Evolutionary conservation across 192 early-diverging fungal genomes (phyloP).

Genomic region (Neocallimastix lanati): DNA sequence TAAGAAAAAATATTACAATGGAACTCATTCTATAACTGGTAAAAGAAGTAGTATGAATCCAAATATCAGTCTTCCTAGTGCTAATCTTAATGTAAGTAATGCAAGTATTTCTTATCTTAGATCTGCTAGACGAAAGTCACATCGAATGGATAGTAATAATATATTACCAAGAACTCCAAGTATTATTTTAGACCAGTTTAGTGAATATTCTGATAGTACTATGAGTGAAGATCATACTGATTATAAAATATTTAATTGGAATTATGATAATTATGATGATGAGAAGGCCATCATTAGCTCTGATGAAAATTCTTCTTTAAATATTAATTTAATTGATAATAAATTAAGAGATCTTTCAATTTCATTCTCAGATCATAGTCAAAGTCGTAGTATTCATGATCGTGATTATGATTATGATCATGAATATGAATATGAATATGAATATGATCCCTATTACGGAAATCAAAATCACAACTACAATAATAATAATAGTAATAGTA

Average conservation of each 20-base stretch:
- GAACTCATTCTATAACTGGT: too few relatives aligned
- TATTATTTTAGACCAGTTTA: background rate
- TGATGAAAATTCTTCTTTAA: background rate
- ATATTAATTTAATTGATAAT: background rate
- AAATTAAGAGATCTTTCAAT: too few relatives aligned
- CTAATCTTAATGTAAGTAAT: background rate
- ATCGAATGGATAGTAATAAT: background rate
- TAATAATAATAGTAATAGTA: too few relatives aligned
- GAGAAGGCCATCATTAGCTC: too few relatives aligned
- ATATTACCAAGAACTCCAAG: background rate
- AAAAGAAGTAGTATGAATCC: background rate
- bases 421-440: too few relatives aligned
- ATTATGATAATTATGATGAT: background rate
- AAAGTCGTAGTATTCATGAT: too few relatives aligned
- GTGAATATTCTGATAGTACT: background rate
- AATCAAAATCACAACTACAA: too few relatives aligned
- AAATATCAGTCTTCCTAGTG: background rate
- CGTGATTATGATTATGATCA: too few relatives aligned
- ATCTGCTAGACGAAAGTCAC: background rate
- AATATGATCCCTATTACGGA: too few relatives aligned
- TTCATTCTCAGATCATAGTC: too few relatives aligned
- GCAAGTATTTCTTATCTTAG: background rate
- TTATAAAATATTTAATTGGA: background rate
- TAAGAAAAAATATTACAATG: background rate
- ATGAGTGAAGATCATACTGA: background rate